Percentiles rank a stretch among this genome's conserved stretches.
phyloP scores from a whole-genome alignment of 2,329 filamentous ascomycete species.

The Trichophyton simii region DNA sequence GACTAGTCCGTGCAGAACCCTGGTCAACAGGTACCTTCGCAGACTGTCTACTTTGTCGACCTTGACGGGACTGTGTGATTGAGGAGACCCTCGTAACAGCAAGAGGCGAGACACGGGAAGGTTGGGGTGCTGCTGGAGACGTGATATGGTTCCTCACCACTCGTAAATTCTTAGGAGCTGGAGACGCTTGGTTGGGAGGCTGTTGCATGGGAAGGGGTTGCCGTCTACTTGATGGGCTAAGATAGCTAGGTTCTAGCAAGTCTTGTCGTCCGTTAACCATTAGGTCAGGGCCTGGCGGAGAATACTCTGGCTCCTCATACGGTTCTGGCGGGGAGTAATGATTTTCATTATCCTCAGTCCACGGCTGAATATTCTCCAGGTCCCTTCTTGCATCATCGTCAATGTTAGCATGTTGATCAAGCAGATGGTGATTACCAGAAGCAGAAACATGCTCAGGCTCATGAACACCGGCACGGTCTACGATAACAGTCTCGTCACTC shows the following conservation, averaged over 20 bases:
- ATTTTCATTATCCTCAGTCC: slow-evolving; percentile 1
- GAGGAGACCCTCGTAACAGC: slow-evolving; percentile 40
- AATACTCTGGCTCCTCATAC: slow-evolving; percentile 37
- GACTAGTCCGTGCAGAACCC: slow-evolving; percentile 33
- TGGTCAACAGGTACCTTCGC: slow-evolving; percentile 19
- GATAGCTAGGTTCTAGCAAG: slow-evolving; percentile 13
- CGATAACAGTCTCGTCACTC: slow-evolving; percentile 1
- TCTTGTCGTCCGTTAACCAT: slow-evolving; percentile 22
- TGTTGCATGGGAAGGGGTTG: slow-evolving; percentile 30
- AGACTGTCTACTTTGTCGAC: slow-evolving; percentile 26
- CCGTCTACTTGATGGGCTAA: slow-evolving; percentile 26
- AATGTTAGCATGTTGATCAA: slow-evolving; percentile 27
- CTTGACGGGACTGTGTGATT: slow-evolving; percentile 45
- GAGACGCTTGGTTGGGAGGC: slow-evolving; percentile 21
- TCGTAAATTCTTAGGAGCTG: slow-evolving; percentile 40
- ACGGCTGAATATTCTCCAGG: slow-evolving; percentile 15
- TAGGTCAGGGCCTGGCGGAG: slow-evolving; percentile 33
- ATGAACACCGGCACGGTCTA: neutral
- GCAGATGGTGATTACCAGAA: slow-evolving; percentile 20
- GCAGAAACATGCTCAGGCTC: neutral
- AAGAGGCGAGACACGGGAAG: slow-evolving; percentile 53
- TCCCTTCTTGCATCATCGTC: slow-evolving; percentile 21
- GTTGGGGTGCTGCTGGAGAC: slow-evolving; percentile 61
- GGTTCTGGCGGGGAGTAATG: slow-evolving; percentile 17
- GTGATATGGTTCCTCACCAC: slow-evolving; percentile 62